phyloP scores from a whole-genome alignment of 805 yeast genomes.

The Starmerella stellata region DNA sequence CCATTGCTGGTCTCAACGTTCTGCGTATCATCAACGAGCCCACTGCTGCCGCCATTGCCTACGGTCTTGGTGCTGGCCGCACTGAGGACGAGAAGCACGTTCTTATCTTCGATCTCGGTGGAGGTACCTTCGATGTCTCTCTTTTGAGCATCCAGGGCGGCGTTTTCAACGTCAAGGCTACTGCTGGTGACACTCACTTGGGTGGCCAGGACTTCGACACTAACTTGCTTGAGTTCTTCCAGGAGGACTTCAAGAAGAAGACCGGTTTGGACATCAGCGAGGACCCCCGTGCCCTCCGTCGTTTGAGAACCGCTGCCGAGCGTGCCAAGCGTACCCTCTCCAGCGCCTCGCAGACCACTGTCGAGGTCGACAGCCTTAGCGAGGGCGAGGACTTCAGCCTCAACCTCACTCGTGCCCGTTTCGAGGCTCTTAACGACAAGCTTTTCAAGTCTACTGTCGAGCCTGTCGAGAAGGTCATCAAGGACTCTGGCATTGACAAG shows the following conservation, averaged over 20 bases:
- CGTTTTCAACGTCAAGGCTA: conserved; percentile 90
- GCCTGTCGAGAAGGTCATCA: conserved; percentile 88
- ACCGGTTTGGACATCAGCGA: conserved; percentile 74
- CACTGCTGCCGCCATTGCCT: conserved; percentile 94
- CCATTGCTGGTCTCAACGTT: conserved; percentile 69
- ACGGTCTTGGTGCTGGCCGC: conserved; percentile 85
- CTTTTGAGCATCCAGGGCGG: conserved; percentile 83
- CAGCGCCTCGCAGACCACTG: conserved; percentile 86
- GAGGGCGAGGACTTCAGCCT: conserved; percentile 93
- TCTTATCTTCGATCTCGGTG: conserved; percentile 86
- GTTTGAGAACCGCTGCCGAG: conserved; percentile 97
- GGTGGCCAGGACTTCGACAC: conserved; percentile 99
- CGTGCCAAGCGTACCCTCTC: conserved; percentile 97
- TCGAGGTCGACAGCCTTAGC: conserved; percentile 87
- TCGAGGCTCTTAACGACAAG: conserved; percentile 87
- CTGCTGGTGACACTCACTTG: conserved; percentile 98
- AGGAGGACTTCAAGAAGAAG: conserved; percentile 89
- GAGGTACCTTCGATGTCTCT: conserved; percentile 96
- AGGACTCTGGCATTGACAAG: conserved; percentile 77
- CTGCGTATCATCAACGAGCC: conserved; percentile 78
- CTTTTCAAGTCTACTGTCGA: conserved; percentile 83
- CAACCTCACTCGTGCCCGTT: conserved; percentile 91
- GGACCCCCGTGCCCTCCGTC: conserved; percentile 91
- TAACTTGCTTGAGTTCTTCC: conserved; percentile 84
- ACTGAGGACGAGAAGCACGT: conserved; percentile 70